A percentile compares a stretch with the other conserved stretches of the same genome.
phyloP scores from a whole-genome alignment of 306 rosid genomes.

The Gynostemma pentaphyllum region DNA sequence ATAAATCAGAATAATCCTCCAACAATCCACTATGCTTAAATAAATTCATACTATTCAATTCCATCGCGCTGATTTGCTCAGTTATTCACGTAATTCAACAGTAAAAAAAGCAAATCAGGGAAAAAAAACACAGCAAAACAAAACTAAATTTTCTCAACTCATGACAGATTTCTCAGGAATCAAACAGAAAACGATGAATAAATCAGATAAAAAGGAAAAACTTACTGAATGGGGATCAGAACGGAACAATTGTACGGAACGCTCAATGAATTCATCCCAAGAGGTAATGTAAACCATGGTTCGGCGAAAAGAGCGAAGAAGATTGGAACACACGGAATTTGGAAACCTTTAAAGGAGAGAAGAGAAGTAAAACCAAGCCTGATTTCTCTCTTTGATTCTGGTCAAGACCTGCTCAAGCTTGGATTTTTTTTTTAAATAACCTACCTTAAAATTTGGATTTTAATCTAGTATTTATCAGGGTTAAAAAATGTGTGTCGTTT shows the following conservation, averaged over 20 bases:
- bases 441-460: too few relatives aligned
- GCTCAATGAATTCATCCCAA: slow-evolving; percentile 78
- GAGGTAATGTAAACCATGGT: slow-evolving; percentile 57
- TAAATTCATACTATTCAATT: background rate
- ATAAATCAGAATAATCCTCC: background rate
- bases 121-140: background rate
- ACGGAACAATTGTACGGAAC: slow-evolving; percentile 78
- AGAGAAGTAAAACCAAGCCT: background rate
- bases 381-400: too few relatives aligned
- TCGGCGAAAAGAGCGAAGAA: background rate
- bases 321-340: background rate
- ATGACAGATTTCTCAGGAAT: slow-evolving; percentile 8
- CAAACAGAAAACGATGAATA: slow-evolving; percentile 2
- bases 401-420: too few relatives aligned
- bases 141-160: background rate
- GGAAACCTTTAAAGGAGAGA: background rate
- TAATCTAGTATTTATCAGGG: too few relatives aligned
- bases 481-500: too few relatives aligned
- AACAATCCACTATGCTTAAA: background rate
- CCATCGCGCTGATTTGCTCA: background rate
- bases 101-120: background rate
- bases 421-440: too few relatives aligned
- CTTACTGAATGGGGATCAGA: slow-evolving; percentile 71
- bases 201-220: background rate
- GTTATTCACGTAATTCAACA: background rate